Percentiles rank a stretch among this genome's conserved stretches.
These are phyloP conservation scores for Lactifluus volemus DNA, from an alignment of 768 basidiomycete genomes.

Conservation along the genomic window DNA sequence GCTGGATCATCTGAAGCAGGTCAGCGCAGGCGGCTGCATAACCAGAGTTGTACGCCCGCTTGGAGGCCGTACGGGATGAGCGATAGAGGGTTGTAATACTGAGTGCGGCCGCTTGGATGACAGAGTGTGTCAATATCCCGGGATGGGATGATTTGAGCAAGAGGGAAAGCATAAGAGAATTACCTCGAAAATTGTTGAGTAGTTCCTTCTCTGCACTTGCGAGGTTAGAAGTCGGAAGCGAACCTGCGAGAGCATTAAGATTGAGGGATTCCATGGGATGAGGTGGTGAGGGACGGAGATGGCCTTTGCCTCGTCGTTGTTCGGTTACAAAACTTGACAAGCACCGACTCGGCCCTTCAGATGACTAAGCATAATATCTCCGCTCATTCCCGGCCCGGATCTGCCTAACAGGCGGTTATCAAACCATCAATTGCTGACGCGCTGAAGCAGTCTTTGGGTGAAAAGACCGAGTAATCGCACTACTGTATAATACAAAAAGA, in stretches of 20 bases:
- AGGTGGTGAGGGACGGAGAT: background rate
- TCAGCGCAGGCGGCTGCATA: constrained; percentile 77
- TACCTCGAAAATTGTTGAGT: constrained; percentile 75
- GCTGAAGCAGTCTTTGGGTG: too few relatives aligned
- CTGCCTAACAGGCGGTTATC: too few relatives aligned
- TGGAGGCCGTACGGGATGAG: constrained; percentile 67
- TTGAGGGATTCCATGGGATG: constrained; percentile 63
- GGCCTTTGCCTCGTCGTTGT: constrained; percentile 1
- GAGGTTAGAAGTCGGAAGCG: constrained; percentile 56
- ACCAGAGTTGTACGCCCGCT: constrained; percentile 72
- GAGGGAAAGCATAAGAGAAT: background rate
- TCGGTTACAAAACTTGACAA: constrained; percentile 4
- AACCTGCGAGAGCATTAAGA: constrained; percentile 69
- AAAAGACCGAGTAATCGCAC: too few relatives aligned
- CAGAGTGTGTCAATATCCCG: constrained; percentile 20
- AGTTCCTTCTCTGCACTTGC: constrained; percentile 79
- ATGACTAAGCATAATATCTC: constrained; percentile 2
- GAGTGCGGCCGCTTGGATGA: constrained; percentile 54
- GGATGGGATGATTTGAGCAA: background rate
- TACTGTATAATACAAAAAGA: too few relatives aligned
- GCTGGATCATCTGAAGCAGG: constrained; percentile 73
- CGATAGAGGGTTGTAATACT: constrained; percentile 82
- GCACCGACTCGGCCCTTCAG: background rate
- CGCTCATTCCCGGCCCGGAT: background rate
- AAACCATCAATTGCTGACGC: too few relatives aligned